Percentiles rank a stretch among this genome's conserved stretches.
phyloP scores from a whole-genome alignment of 441 rosid genomes.

The Jatropha multifida region DNA sequence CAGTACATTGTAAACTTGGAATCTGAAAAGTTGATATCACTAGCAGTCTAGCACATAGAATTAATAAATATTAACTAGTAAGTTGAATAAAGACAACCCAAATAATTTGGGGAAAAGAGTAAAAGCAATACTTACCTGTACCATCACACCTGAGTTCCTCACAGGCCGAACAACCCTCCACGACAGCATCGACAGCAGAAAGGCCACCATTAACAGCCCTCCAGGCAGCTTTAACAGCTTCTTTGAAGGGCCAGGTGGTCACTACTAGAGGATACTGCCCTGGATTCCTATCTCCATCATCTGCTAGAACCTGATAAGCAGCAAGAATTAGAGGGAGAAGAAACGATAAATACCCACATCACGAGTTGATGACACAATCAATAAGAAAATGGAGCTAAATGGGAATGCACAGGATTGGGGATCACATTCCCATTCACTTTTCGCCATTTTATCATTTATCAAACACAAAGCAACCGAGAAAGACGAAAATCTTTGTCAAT shows the following conservation, averaged over 20 bases:
- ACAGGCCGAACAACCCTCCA: slow-evolving; percentile 91
- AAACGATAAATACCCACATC: not conserved
- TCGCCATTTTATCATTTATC: not conserved
- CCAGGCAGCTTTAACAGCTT: slow-evolving; percentile 92
- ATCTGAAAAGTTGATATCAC: not conserved
- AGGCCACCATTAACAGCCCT: slow-evolving; percentile 56
- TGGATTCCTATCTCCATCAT: slow-evolving; percentile 31
- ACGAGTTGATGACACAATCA: not conserved
- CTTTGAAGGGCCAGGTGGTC: slow-evolving; percentile 86
- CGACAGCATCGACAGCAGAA: slow-evolving; percentile 77
- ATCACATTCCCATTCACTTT: not conserved
- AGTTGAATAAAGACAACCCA: not conserved
- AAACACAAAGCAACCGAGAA: not conserved
- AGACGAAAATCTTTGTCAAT: not conserved
- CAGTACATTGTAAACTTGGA: not conserved
- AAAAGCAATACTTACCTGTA: slow-evolving; percentile 44
- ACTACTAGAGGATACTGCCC: slow-evolving; percentile 65
- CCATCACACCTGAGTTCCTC: slow-evolving; percentile 87
- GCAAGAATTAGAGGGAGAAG: slow-evolving; percentile 3
- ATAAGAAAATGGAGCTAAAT: not conserved
- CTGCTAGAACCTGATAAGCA: slow-evolving; percentile 37
- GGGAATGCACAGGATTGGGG: not conserved
- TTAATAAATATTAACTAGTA: no score
- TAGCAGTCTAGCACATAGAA: not conserved
- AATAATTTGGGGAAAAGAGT: not conserved